Base-by-base conservation (phyloP, 352 stramenopile genomes). In the Globisporangium canariense region DNA sequence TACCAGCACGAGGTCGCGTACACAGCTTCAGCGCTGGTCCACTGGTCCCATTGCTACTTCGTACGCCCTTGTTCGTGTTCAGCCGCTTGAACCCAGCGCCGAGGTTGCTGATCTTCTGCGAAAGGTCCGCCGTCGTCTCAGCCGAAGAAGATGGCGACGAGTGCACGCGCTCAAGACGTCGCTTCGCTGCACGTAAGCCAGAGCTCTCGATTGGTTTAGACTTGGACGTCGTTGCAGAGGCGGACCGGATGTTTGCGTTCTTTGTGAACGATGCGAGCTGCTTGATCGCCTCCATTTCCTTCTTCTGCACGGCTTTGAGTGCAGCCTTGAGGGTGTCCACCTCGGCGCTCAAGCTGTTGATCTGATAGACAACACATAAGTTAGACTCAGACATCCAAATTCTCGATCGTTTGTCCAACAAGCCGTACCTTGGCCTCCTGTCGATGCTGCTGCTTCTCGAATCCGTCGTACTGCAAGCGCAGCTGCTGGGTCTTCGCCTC, bases 271-370 rank as follows among this genome's bases (percentile, higher is more conserved):
- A 58, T 6, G 70, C 77, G 22, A 89, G 66, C 6, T 73, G 58
- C 36, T 77, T 80, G 36, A 74, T 76, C 7, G 71, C 67, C 28
- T 88, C 79, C 51, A 69, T 79, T 46, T 90, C 77, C 41, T 74
- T 79, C 59, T 83, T 76, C 43, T 74, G 69, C 1, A 70, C 69
- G 25, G 63, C 67, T 22, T 60, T 67, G 3, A 62, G 56, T 9
- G 60, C 36, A 0, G 64, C 58, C 43, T 83, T 89, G 18, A 89
- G 75, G 10, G 54, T 49, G 2, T 75, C 61, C 13, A 85, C 84
- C 16, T 89, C 76, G 0, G 69, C 70, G 28, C 51, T 66, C 3
- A 91, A 55, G 8, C 57, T 59, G 40, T 91, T 85, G 14, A 91
- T 79, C 80, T 91, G 58, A 3, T 55, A 30, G 43, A 32, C 30